These are phyloP conservation scores for Rhododendron henanense DNA, from an alignment of 148 eudicot species.

Conservation along the genomic window DNA sequence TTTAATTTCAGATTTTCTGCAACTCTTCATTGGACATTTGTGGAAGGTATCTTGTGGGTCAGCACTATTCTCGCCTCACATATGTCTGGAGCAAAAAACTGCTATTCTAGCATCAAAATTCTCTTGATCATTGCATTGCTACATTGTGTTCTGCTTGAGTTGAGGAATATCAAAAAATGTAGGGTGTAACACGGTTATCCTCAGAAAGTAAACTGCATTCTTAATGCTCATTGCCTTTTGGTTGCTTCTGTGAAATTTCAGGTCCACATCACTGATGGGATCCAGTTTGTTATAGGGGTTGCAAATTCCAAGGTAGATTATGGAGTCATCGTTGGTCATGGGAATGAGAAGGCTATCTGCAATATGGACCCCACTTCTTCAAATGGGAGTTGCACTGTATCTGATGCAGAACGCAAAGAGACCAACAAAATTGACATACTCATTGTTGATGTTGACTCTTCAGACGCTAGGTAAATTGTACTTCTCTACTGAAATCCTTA, in stretches of 20 bases:
- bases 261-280: conserved; percentile 89
- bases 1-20: neutral
- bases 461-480: conserved; percentile 65
- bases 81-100: neutral
- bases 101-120: neutral
- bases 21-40: neutral
- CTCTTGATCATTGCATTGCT: neutral
- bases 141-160: neutral
- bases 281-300: conserved; percentile 54
- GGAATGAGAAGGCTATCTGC: conserved; percentile 10
- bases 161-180: neutral
- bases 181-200: neutral
- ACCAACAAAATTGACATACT: conserved; percentile 45
- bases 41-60: neutral
- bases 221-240: neutral
- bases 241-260: conserved; percentile 17
- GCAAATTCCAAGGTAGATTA: conserved; percentile 18
- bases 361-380: conserved; percentile 16
- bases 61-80: neutral
- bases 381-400: conserved; percentile 9
- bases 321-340: conserved; percentile 8
- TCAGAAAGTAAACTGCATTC: neutral
- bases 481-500: neutral
- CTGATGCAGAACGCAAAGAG: conserved; percentile 18
- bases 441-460: conserved; percentile 86